Base-by-base conservation (phyloP, 1,284 basidiomycete species). In the Malassezia pachydermatis region DNA sequence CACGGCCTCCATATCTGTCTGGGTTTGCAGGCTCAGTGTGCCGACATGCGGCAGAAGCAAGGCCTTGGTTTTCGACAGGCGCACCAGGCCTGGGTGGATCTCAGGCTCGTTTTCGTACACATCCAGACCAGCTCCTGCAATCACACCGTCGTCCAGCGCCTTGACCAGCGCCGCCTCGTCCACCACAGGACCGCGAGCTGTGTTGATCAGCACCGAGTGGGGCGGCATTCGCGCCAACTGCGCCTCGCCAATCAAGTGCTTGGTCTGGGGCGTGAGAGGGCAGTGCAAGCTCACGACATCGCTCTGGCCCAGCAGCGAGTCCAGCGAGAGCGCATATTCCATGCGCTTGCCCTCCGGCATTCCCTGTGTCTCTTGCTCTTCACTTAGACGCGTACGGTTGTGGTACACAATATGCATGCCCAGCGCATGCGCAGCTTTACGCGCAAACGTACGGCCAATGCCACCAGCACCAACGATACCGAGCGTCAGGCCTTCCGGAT, bases 51-150 rank as follows among this genome's bases (percentile, higher is more conserved):
- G 63, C 3, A 63, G 55, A 20, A 65, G 37, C 33, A 63, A 43
- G 6, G 60, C 61, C 16, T 62, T 59, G 32, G 48, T 52, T n/a
- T 54, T 48, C 23, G 36, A 42, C 14, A 65, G 58, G 16, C 52
- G 54, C 19, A 54, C 30, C 19, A 65, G 58, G 8, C 44, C 38
- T 2, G 55, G 51, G 41, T 63, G 51, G 20, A 65, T 52, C 20
- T 45, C 45, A 2, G 63, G 63, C 58, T 94, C 88, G 71, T 88
- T 78, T 4, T 86, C 86, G 75, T 80, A 94, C 24, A 92, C 88
- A 60, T 94, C 89, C 19, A 95, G 76, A 19, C 89, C 89, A 17
- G 86, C 62, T 3, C 84, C 88, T 64, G 51, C 48, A 44, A 57
- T 60, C 32, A 32, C 39, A 22, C 50, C 58, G 10, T 52, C 23